Evolutionary conservation across 257 asterid species (phyloP).

Genomic region (Fraxinus americana): DNA sequence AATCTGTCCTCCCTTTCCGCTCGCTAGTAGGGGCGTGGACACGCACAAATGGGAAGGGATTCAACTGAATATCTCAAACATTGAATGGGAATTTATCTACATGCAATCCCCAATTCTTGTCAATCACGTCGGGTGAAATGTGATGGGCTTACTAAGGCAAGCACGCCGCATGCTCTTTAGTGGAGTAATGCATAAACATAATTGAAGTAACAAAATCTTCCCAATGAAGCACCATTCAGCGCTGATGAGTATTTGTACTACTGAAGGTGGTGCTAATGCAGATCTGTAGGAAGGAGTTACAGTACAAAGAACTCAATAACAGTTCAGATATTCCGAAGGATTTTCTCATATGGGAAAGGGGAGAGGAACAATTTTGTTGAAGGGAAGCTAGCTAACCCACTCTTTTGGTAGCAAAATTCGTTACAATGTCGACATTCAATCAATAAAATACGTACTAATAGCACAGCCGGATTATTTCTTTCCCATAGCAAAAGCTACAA

Average conservation of each 20-base stretch:
- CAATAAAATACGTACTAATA: background rate
- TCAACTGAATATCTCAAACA: too few relatives aligned
- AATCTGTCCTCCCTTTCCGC: too few relatives aligned
- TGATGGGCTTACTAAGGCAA: too few relatives aligned
- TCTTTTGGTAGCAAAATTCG: constrained; percentile 9
- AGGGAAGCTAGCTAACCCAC: background rate
- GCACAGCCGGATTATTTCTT: constrained; percentile 24
- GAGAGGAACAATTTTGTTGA: background rate
- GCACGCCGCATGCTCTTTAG: too few relatives aligned
- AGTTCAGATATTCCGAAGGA: background rate
- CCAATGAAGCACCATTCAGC: background rate
- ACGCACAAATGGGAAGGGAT: too few relatives aligned
- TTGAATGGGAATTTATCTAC: too few relatives aligned
- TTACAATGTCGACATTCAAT: background rate
- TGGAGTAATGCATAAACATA: too few relatives aligned
- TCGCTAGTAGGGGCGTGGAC: too few relatives aligned
- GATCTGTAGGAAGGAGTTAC: background rate
- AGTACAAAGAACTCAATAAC: constrained; percentile 17
- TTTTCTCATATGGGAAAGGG: background rate
- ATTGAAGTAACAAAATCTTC: too few relatives aligned
- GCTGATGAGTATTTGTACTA: background rate
- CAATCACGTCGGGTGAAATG: too few relatives aligned
- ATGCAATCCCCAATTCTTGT: too few relatives aligned
- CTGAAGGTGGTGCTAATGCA: background rate
- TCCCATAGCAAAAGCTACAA: constrained; percentile 17